Conservation (phyloP, 441 rosid species). For the Gossypium trilobum region DNA sequence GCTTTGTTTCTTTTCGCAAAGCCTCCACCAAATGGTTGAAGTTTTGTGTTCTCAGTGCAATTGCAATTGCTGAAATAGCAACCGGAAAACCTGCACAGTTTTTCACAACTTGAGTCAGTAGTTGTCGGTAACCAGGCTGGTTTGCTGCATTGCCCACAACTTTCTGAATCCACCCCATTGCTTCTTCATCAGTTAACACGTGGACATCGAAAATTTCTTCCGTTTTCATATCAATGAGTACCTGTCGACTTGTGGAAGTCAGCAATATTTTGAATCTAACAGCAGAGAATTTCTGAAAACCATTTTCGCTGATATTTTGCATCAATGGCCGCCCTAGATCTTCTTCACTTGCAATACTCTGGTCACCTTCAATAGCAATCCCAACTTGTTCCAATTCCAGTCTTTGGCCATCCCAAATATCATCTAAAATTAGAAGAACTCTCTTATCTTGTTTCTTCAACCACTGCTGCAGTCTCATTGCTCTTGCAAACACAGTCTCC, state of each 20-base stretch:
- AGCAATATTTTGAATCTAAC: conserved; percentile 9
- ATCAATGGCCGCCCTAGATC: background rate
- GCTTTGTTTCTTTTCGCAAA: background rate
- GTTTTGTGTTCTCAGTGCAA: background rate
- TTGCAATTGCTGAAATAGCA: conserved; percentile 9
- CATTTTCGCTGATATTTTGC: background rate
- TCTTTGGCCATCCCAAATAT: conserved; percentile 18
- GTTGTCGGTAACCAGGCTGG: background rate
- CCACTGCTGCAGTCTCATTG: conserved; percentile 3
- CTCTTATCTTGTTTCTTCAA: conserved; percentile 8
- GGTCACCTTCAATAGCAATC: background rate
- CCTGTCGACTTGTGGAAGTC: background rate
- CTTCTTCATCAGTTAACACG: background rate
- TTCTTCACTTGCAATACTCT: background rate
- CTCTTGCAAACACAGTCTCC: conserved; percentile 13
- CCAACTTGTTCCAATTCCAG: conserved; percentile 21
- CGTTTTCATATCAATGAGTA: background rate
- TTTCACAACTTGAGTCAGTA: background rate
- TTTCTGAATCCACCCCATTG: background rate
- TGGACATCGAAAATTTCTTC: background rate
- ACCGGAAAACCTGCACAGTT: background rate
- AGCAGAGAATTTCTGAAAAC: conserved; percentile 6
- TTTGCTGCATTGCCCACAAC: background rate
- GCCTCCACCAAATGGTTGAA: background rate
- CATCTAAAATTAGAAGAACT: conserved; percentile 20